These are phyloP conservation scores for Talaromyces amestolkiae DNA, from an alignment of 2,329 filamentous ascomycete genomes.

Conservation along the genomic window DNA sequence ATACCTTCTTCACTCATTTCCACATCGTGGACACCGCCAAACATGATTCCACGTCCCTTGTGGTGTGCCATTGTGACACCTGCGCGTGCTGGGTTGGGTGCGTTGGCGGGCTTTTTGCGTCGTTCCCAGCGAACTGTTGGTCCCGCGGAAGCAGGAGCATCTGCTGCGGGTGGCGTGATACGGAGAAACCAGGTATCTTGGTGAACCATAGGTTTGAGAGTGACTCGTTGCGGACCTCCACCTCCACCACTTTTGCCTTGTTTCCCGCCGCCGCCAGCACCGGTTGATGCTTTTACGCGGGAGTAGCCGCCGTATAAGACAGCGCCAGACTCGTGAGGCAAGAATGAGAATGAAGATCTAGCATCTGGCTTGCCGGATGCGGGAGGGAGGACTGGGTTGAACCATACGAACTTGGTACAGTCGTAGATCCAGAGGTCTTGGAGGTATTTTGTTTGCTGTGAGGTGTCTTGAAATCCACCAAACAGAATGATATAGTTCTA, in stretches of 20 bases:
- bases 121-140: constrained; percentile 86
- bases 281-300: constrained; percentile 70
- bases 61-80: constrained; percentile 93
- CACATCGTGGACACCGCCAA: constrained; percentile 91
- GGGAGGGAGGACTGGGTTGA: constrained; percentile 69
- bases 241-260: constrained; percentile 38
- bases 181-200: constrained; percentile 93
- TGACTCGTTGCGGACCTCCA: constrained; percentile 59
- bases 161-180: constrained; percentile 68
- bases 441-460: constrained; percentile 89
- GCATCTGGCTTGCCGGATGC: constrained; percentile 86
- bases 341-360: constrained; percentile 83
- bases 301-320: constrained; percentile 94
- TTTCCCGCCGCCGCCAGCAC: constrained; percentile 58
- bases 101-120: constrained; percentile 86
- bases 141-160: constrained; percentile 62
- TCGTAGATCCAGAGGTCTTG: constrained; percentile 96
- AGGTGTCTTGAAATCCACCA: constrained; percentile 95
- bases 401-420: constrained; percentile 81
- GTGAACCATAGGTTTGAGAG: constrained; percentile 83
- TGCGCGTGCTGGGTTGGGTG: constrained; percentile 77
- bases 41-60: constrained; percentile 86
- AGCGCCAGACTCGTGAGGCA: constrained; percentile 86
- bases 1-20: constrained; percentile 91
- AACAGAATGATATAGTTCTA: constrained; percentile 89